Percentiles rank a stretch among this genome's conserved stretches.
Evolutionary conservation across 345 rosid species (phyloP).

Genomic region (Populus alba): DNA sequence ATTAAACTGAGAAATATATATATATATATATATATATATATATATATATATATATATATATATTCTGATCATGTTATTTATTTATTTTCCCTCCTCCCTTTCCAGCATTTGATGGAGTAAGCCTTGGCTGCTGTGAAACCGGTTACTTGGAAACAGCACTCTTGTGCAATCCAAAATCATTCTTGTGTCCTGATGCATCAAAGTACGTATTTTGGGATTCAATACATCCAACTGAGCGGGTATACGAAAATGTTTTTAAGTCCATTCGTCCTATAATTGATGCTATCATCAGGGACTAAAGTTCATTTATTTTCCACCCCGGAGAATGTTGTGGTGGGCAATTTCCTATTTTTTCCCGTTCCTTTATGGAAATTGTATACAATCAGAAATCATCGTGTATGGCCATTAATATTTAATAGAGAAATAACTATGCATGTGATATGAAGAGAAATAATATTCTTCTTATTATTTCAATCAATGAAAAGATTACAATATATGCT

Average conservation of each 20-base stretch:
- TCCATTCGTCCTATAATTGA: constrained; percentile 37
- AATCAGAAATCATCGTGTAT: too few relatives aligned
- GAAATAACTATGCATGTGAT: too few relatives aligned
- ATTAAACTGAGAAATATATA: background rate
- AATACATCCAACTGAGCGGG: constrained; percentile 68
- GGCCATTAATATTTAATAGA: too few relatives aligned
- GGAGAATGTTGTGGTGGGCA: too few relatives aligned
- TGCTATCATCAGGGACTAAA: constrained; percentile 16
- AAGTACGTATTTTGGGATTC: constrained; percentile 79
- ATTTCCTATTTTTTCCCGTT: too few relatives aligned
- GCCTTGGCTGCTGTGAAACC: constrained; percentile 74
- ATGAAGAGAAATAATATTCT: too few relatives aligned
- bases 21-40: too few relatives aligned
- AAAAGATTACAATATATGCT: too few relatives aligned
- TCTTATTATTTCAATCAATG: too few relatives aligned
- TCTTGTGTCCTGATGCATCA: constrained; percentile 59
- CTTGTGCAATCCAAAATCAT: constrained; percentile 61
- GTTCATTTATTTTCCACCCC: too few relatives aligned
- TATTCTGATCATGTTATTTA: background rate
- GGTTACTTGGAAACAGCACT: constrained; percentile 59
- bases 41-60: background rate
- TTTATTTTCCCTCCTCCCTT: background rate
- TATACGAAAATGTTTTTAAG: constrained; percentile 38
- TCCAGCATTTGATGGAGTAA: constrained; percentile 55
- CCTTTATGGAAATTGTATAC: too few relatives aligned